Conservation (phyloP, 1,284 basidiomycete species). For the Fomitopsis palustris region DNA sequence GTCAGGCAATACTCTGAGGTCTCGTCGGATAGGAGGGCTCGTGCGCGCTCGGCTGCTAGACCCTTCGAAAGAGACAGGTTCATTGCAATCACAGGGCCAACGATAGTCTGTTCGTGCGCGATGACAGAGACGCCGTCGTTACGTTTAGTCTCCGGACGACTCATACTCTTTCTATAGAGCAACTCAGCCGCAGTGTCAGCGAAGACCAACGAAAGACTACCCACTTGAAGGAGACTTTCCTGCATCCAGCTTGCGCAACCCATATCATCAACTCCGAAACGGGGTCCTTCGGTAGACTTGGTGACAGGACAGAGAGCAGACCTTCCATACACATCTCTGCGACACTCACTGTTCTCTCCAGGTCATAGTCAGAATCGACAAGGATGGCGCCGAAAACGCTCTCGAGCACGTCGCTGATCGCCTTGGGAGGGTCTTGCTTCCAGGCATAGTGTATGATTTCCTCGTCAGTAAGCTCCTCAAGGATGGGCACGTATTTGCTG, state of each 20-base stretch:
- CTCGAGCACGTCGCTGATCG: constrained; percentile 75
- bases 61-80: constrained; percentile 61
- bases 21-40: constrained; percentile 45
- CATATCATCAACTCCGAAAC: constrained; percentile 65
- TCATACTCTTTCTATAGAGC: constrained; percentile 45
- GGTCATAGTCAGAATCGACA: constrained; percentile 74
- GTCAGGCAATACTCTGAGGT: constrained; percentile 40
- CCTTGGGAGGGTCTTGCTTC: constrained; percentile 83
- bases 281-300: constrained; percentile 60
- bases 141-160: constrained; percentile 36
- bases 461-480: constrained; percentile 49
- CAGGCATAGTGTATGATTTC: constrained; percentile 69
- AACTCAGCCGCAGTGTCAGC: background rate
- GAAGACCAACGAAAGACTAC: background rate
- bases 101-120: constrained; percentile 55
- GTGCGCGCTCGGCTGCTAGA: constrained; percentile 58
- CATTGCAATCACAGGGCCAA: constrained; percentile 53
- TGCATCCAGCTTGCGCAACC: constrained; percentile 55
- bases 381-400: constrained; percentile 82
- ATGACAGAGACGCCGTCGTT: constrained; percentile 51
- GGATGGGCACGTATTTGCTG: constrained; percentile 51
- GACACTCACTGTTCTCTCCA: constrained; percentile 58
- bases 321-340: constrained; percentile 61
- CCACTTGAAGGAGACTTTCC: constrained; percentile 41
- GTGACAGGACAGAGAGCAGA: constrained; percentile 52